Conservation (phyloP, 805 yeast species). For the Scheffersomyces spartinae region DNA sequence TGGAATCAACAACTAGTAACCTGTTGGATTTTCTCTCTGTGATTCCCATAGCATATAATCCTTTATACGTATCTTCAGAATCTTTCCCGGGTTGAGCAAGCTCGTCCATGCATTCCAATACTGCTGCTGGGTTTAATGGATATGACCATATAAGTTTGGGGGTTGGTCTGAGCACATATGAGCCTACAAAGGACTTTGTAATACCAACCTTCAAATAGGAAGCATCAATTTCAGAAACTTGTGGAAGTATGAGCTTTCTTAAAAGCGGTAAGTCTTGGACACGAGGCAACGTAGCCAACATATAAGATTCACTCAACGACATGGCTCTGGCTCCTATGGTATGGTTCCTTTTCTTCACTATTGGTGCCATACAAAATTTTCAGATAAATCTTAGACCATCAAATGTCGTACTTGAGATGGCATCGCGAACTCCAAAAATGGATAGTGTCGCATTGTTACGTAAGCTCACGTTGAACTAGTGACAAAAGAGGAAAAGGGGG, state of each 20-base stretch:
- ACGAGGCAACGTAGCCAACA: slow-evolving; percentile 1
- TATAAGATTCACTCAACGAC: slow-evolving; percentile 1
- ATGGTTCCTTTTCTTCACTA: background rate
- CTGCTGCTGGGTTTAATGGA: slow-evolving; percentile 37
- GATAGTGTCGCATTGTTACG: too few species aligned
- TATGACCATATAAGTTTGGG: slow-evolving; percentile 48
- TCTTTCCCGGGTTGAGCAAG: slow-evolving; percentile 4
- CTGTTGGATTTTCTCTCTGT: slow-evolving; percentile 25
- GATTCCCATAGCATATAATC: slow-evolving; percentile 18
- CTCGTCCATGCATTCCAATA: slow-evolving; percentile 29
- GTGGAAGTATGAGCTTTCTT: too few species aligned
- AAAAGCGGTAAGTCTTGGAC: slow-evolving; percentile 1
- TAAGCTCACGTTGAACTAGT: background rate
- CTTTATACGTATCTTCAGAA: slow-evolving; percentile 9
- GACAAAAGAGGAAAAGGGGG: background rate
- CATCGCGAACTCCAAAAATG: background rate
- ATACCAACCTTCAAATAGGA: slow-evolving; percentile 38
- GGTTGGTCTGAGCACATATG: slow-evolving; percentile 41
- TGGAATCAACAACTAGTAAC: slow-evolving; percentile 8
- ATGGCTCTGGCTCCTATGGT: background rate
- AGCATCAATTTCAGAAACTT: too few species aligned
- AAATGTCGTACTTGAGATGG: background rate
- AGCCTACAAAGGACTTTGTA: slow-evolving; percentile 40
- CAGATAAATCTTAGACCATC: background rate
- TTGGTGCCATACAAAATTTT: background rate